Conservation (phyloP, 2,329 filamentous ascomycete genomes). For the Exophiala viscosa region DNA sequence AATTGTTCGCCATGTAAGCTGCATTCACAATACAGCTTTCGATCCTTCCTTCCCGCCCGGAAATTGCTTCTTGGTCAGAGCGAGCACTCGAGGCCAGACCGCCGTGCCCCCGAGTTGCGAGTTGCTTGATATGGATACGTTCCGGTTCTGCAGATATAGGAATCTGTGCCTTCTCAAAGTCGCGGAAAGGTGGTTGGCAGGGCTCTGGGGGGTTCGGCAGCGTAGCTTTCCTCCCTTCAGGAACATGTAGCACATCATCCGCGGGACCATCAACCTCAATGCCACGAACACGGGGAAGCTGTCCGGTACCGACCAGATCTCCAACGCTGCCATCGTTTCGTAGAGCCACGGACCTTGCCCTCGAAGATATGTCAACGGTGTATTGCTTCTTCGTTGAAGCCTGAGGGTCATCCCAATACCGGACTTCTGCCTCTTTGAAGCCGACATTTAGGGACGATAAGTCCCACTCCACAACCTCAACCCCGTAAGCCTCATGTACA, state of each 20-base stretch:
- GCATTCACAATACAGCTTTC: slow-evolving; percentile 81
- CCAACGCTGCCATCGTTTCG: slow-evolving; percentile 17
- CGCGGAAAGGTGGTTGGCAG: slow-evolving; percentile 13
- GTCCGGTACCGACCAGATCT: not conserved
- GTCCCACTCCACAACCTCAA: slow-evolving; percentile 50
- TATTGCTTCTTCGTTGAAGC: slow-evolving; percentile 52
- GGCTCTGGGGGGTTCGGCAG: not conserved
- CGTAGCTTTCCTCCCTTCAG: slow-evolving; percentile 36
- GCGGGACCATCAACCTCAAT: slow-evolving; percentile 9
- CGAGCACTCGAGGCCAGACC: slow-evolving; percentile 19
- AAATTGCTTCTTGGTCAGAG: slow-evolving; percentile 21
- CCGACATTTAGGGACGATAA: slow-evolving; percentile 25
- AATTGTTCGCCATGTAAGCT: slow-evolving; percentile 66
- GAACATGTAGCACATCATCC: slow-evolving; percentile 1
- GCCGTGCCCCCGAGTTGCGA: slow-evolving; percentile 7
- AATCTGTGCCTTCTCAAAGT: slow-evolving; percentile 15
- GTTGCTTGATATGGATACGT: not conserved
- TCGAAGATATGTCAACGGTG: slow-evolving; percentile 48
- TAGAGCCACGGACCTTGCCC: slow-evolving; percentile 6
- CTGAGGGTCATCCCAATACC: slow-evolving; percentile 46
- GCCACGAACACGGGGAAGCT: slow-evolving; percentile 19
- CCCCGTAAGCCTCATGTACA: slow-evolving; percentile 56
- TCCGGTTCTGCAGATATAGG: slow-evolving; percentile 3
- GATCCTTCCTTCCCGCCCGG: slow-evolving; percentile 39
- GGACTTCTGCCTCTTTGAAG: slow-evolving; percentile 33